Conservation (phyloP, 2,329 filamentous ascomycete species). For the Cladosporium sp. region DNA sequence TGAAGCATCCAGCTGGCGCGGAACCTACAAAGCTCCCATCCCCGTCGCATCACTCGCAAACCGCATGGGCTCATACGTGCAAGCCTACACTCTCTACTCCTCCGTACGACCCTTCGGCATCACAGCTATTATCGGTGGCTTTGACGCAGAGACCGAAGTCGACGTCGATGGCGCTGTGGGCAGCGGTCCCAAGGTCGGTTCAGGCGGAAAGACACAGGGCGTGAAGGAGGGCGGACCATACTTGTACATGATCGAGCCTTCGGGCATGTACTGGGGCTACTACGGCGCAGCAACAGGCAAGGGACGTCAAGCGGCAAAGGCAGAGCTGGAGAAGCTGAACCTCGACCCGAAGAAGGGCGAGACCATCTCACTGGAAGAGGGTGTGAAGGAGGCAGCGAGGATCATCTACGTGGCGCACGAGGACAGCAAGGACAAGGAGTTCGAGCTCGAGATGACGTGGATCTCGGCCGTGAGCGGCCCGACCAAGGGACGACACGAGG, state of each 20-base stretch:
- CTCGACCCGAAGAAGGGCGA: constrained; percentile 59
- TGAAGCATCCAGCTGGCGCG: constrained; percentile 86
- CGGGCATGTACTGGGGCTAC: constrained; percentile 97
- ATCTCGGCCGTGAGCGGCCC: constrained; percentile 80
- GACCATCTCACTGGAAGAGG: constrained; percentile 74
- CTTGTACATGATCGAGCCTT: constrained; percentile 98
- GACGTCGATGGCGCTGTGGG: constrained; percentile 90
- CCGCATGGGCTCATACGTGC: constrained; percentile 92
- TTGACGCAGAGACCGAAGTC: constrained; percentile 81
- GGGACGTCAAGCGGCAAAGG: constrained; percentile 93
- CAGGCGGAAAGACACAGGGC: constrained; percentile 74
- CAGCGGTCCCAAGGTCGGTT: constrained; percentile 69
- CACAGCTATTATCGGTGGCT: constrained; percentile 88
- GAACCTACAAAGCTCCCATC: constrained; percentile 92
- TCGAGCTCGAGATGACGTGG: constrained; percentile 99
- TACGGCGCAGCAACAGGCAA: constrained; percentile 97
- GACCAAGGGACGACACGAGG: constrained; percentile 87
- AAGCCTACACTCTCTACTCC: constrained; percentile 96
- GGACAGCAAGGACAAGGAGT: constrained; percentile 99
- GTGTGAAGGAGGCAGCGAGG: constrained; percentile 89
- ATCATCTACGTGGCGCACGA: constrained; percentile 98
- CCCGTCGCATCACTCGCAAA: constrained; percentile 81
- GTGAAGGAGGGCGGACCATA: constrained; percentile 82
- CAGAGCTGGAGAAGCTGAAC: constrained; percentile 96
- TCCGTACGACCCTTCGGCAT: constrained; percentile 96